Base-by-base conservation (phyloP, 73 alveolate species). In the Blepharisma japonicum region DNA sequence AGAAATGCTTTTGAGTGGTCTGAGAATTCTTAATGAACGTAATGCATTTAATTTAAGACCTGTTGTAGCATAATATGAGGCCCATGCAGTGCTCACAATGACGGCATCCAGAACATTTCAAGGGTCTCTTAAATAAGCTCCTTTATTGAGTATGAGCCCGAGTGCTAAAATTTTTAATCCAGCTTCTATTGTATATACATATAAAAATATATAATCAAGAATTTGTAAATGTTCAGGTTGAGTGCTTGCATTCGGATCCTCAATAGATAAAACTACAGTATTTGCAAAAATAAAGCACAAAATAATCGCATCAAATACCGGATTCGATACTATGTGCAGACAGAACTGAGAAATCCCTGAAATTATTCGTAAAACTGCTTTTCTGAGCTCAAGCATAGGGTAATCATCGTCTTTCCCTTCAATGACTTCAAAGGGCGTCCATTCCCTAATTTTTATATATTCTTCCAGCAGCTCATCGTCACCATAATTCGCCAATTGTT, bases 61-160 rank as follows among this genome's bases (percentile, higher is more conserved):
- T 25, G 74, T 21, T 74, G 80, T 77, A 20, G 82, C 86, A 14
- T 9, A 70, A n/a, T 9, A 9, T 14, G 32, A 38, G 0, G 46
- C 38, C 80, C 80, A 70, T 55, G 80, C 56, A 71, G 78, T 81
- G 90, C 84, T 7, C 79, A 91, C 96, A 25, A 91, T 91, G 11
- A 81, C 45, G 74, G 89, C 89, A 68, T 91, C 97, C 39, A 91
- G 61, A 42, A 86, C 72, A 56, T 91, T 91, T 96, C 97, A 91
- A 2, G 90, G 70, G 50, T 91, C 94, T 77, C 95, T 76, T 32
- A 91, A 66, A 61, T 91, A 91, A 0, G 96, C 71, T 42, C 56
- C 47, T 47, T 77, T 55, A 49, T 81, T 82, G n/a, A 82, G 32
- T 6, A 89, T 81, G 20, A 91, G 78, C 9, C 92, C 92, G 47